phyloP scores from a whole-genome alignment of 2,329 filamentous ascomycete genomes.

The Chrysoporthe cubensis region DNA sequence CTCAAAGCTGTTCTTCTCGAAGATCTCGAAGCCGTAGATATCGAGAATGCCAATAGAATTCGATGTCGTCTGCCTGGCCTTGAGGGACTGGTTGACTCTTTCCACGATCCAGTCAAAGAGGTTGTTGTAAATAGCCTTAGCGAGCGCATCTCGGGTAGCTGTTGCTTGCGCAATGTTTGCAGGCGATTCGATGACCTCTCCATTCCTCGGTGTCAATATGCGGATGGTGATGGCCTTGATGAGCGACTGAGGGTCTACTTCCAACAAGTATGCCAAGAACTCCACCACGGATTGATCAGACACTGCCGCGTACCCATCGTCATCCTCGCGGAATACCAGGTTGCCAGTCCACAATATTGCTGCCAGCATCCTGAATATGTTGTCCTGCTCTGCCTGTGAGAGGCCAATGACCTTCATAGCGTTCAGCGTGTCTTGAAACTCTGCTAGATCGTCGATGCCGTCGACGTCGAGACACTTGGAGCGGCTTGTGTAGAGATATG shows the following conservation, averaged over 20 bases:
- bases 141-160: conserved; percentile 85
- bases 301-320: conserved; percentile 85
- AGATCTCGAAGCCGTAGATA: conserved; percentile 99
- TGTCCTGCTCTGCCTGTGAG: conserved; percentile 85
- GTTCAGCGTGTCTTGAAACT: conserved; percentile 87
- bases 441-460: conserved; percentile 88
- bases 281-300: conserved; percentile 89
- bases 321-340: conserved; percentile 86
- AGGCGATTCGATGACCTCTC: conserved; percentile 73
- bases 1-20: conserved; percentile 98
- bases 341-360: conserved; percentile 95
- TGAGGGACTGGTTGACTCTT: conserved; percentile 85
- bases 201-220: conserved; percentile 72
- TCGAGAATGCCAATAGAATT: conserved; percentile 96
- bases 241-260: conserved; percentile 80
- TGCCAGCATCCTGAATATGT: conserved; percentile 94
- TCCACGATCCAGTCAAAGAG: conserved; percentile 98
- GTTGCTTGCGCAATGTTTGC: conserved; percentile 85
- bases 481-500: conserved; percentile 90
- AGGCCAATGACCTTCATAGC: conserved; percentile 96
- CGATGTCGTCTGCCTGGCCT: conserved; percentile 72
- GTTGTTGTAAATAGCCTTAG: conserved; percentile 97
- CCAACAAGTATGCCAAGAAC: conserved; percentile 90
- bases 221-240: conserved; percentile 88
- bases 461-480: conserved; percentile 95